Percentiles rank a stretch among this genome's conserved stretches.
Evolutionary conservation across 257 asterid genomes (phyloP).

Genomic region (Salvia miltiorrhiza): DNA sequence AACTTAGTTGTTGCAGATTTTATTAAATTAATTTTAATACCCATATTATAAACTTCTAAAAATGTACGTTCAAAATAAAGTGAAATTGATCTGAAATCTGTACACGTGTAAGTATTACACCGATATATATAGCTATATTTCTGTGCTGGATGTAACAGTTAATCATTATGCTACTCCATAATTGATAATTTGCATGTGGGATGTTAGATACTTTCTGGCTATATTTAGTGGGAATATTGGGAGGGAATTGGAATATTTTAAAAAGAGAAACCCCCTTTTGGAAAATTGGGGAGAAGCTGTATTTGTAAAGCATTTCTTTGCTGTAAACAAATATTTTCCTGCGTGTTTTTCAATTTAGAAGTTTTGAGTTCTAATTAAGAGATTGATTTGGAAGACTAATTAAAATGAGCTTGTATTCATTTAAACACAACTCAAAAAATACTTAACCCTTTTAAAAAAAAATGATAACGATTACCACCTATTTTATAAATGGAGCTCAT

Average conservation of each 20-base stretch:
- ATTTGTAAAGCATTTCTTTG: constrained; percentile 21
- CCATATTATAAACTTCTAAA: not conserved
- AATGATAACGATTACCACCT: too few species aligned
- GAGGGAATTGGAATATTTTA: constrained; percentile 29
- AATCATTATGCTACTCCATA: constrained; percentile 19
- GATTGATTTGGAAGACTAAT: not conserved
- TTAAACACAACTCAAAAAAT: not conserved
- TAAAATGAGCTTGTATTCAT: not conserved
- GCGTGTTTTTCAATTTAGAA: constrained; percentile 14
- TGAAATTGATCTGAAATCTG: not conserved
- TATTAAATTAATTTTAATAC: not conserved
- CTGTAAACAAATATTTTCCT: constrained; percentile 29
- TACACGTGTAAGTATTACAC: constrained; percentile 15
- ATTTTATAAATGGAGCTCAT: too few species aligned
- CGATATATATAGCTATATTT: not conserved
- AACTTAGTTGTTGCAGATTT: constrained; percentile 28
- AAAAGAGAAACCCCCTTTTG: constrained; percentile 26
- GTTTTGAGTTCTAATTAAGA: not conserved
- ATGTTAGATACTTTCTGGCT: constrained; percentile 27
- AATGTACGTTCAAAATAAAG: not conserved
- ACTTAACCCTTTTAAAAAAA: too few species aligned
- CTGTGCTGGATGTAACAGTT: constrained; percentile 25
- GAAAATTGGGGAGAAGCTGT: constrained; percentile 23
- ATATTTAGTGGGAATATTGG: constrained; percentile 35
- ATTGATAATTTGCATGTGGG: constrained; percentile 39